Evolutionary conservation across 139 green algal species (phyloP).

Genomic region (Micractinium conductrix): DNA sequence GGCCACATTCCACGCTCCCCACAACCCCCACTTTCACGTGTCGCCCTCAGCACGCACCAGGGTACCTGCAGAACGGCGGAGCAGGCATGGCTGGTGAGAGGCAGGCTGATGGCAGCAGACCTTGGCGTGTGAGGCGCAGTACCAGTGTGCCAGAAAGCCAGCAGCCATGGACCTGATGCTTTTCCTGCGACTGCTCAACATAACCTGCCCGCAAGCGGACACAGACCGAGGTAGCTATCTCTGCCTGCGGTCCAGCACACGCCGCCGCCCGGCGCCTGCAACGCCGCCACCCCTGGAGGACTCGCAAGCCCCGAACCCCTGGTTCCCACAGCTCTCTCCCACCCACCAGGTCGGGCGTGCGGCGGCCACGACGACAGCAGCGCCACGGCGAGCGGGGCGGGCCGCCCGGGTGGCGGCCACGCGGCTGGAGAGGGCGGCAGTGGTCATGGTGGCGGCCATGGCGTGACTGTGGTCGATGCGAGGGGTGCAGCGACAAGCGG

Average conservation of each 20-base stretch:
- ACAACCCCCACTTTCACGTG: too few species aligned
- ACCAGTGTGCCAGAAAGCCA: neutral
- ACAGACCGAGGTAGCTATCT: too few species aligned
- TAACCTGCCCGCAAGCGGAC: too few species aligned
- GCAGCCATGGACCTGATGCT: neutral
- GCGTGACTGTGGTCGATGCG: too few species aligned
- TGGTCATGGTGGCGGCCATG: constrained; percentile 10
- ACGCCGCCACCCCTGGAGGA: neutral
- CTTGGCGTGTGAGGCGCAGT: neutral
- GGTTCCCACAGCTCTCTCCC: too few species aligned
- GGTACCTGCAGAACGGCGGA: constrained; percentile 21
- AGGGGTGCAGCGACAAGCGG: neutral
- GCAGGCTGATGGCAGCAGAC: neutral
- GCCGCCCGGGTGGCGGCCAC: neutral
- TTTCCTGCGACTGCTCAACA: too few species aligned
- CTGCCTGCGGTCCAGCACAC: too few species aligned
- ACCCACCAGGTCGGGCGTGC: constrained; percentile 24
- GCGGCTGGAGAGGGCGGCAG: constrained; percentile 19
- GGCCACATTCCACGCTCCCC: too few species aligned
- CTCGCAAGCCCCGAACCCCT: neutral
- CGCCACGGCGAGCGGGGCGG: neutral
- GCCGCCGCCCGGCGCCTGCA: neutral
- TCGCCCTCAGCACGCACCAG: constrained; percentile 19
- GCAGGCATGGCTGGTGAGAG: neutral
- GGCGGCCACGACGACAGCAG: constrained; percentile 8